phyloP scores from a whole-genome alignment of 805 yeast genomes.

The Zygosaccharomyces gambellarensis region DNA sequence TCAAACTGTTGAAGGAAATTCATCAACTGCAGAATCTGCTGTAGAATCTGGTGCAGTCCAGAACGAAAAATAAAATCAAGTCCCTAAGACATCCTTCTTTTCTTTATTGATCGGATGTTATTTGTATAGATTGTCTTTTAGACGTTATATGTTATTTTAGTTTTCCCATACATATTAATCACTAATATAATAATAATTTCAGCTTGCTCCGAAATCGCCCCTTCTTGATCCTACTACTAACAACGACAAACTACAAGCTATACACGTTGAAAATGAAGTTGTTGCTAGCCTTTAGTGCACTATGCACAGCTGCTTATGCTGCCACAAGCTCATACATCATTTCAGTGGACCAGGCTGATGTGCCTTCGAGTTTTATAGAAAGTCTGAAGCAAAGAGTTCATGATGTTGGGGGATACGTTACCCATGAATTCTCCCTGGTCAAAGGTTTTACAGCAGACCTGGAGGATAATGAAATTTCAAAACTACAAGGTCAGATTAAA shows the following conservation, averaged over 20 bases:
- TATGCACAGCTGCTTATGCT: constrained; percentile 6
- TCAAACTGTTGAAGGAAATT: constrained; percentile 8
- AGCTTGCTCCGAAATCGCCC: background rate
- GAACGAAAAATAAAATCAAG: background rate
- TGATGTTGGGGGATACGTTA: constrained; percentile 41
- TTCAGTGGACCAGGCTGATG: constrained; percentile 14
- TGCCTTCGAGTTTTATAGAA: constrained; percentile 14
- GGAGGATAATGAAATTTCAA: constrained; percentile 31
- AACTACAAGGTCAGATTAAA: constrained; percentile 17
- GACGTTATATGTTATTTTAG: background rate
- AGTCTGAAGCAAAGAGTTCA: constrained; percentile 35
- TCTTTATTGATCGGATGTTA: too few relatives aligned
- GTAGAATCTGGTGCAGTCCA: background rate
- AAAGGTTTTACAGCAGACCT: constrained; percentile 45
- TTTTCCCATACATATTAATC: background rate
- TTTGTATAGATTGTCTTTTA: too few relatives aligned
- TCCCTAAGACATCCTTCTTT: too few relatives aligned
- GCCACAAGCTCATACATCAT: constrained; percentile 18
- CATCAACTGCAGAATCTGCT: constrained; percentile 3
- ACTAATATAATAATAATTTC: background rate
- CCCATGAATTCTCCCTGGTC: constrained; percentile 45
- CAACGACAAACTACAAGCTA: background rate
- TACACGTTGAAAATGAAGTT: background rate
- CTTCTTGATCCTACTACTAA: background rate
- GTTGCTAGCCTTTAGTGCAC: background rate